phyloP scores from a whole-genome alignment of 805 yeast genomes.

The Metschnikowia borealis region DNA sequence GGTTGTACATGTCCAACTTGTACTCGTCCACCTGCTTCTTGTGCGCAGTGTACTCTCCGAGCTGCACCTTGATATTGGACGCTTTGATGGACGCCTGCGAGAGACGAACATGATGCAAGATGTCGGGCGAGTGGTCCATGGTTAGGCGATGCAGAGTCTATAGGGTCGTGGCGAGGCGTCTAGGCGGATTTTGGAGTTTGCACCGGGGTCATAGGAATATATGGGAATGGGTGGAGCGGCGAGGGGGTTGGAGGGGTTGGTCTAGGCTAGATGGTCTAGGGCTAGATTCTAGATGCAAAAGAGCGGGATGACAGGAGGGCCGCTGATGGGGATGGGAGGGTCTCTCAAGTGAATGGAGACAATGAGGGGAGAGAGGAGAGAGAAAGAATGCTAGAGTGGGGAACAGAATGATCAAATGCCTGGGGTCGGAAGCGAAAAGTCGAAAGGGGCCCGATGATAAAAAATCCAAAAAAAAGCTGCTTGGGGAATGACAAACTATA shows the following conservation, averaged over 20 bases:
- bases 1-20: constrained; percentile 40
- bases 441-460: constrained; percentile 6
- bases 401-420: not conserved
- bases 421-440: not conserved
- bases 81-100: constrained; percentile 34
- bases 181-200: not conserved
- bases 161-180: not conserved
- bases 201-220: constrained; percentile 3
- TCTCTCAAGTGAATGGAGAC: constrained; percentile 6
- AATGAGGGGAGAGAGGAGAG: constrained; percentile 1
- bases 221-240: not conserved
- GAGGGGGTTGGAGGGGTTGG: not conserved
- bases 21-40: constrained; percentile 42
- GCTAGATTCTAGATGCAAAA: constrained; percentile 2
- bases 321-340: not conserved
- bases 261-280: not conserved
- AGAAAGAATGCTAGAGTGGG: not conserved
- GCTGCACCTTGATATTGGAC: constrained; percentile 33
- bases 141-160: not conserved
- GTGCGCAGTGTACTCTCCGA: constrained; percentile 49
- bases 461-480: not conserved
- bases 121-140: constrained; percentile 16
- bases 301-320: not conserved
- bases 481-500: not conserved
- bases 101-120: constrained; percentile 24